Percentiles rank a stretch among this genome's conserved stretches.
These are phyloP conservation scores for Zymoseptoria passerinii DNA, from an alignment of 2,329 filamentous ascomycete species.

Conservation along the genomic window DNA sequence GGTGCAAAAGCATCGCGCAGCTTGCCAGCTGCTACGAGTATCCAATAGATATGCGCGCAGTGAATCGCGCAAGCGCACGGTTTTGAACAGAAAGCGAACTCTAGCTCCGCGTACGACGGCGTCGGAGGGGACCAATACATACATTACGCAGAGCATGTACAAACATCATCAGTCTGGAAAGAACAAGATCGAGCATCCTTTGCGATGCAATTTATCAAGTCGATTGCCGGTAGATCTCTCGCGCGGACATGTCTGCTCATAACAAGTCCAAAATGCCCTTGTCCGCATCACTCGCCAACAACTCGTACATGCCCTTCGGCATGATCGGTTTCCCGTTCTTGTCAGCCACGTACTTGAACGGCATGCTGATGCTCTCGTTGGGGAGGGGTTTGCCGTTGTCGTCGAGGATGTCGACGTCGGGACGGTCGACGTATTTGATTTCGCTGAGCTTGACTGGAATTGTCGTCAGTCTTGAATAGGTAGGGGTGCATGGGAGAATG, in stretches of 20 bases:
- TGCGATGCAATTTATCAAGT: too few species aligned
- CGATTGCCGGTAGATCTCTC: too few species aligned
- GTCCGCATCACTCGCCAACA: slow-evolving; percentile 89
- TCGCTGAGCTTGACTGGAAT: slow-evolving; percentile 62
- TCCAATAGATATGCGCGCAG: too few species aligned
- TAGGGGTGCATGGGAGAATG: not conserved
- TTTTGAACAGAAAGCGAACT: too few species aligned
- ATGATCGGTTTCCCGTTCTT: slow-evolving; percentile 73
- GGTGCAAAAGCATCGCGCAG: too few species aligned
- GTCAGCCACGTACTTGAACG: slow-evolving; percentile 85
- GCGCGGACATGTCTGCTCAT: slow-evolving; percentile 31
- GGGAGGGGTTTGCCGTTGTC: slow-evolving; percentile 15
- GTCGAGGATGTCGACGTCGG: slow-evolving; percentile 80
- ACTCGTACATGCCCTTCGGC: slow-evolving; percentile 91
- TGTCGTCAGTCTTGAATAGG: slow-evolving; percentile 1
- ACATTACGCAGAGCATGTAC: too few species aligned
- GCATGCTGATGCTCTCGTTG: slow-evolving; percentile 94
- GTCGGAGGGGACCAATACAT: too few species aligned
- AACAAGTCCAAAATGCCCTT: slow-evolving; percentile 84
- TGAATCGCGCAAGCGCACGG: too few species aligned
- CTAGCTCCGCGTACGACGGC: too few species aligned
- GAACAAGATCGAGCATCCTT: too few species aligned
- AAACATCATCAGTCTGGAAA: too few species aligned
- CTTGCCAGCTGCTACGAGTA: too few species aligned
- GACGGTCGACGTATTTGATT: slow-evolving; percentile 77